Base-by-base conservation (phyloP, 768 basidiomycete species). In the Krasilnikovozyma curviuscula region DNA sequence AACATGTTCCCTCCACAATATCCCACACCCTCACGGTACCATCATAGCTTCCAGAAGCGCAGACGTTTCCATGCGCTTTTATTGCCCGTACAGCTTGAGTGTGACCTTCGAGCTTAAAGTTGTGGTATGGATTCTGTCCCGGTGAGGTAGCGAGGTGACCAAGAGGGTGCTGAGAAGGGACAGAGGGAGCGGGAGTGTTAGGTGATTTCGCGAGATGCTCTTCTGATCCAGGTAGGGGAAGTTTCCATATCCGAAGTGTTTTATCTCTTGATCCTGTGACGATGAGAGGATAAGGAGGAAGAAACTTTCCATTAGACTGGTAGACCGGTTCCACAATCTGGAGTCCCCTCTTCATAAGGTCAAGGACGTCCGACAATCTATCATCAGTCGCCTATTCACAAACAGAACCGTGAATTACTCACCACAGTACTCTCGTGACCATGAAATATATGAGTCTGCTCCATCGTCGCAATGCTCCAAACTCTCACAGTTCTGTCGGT, bases 351-450 rank as follows among this genome's bases (percentile, higher is more conserved):
- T n/a, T n/a, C n/a, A n/a, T n/a, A n/a, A n/a, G n/a, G n/a, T n/a
- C n/a, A n/a, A n/a, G n/a, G n/a, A n/a, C n/a, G n/a, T n/a, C n/a
- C n/a, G n/a, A n/a, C n/a, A n/a, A n/a, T n/a, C n/a, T n/a, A n/a
- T n/a, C n/a, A n/a, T n/a, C n/a, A n/a, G n/a, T n/a, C n/a, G n/a
- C n/a, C n/a, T n/a, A n/a, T n/a, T n/a, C n/a, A n/a, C n/a, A n/a
- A n/a, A n/a, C n/a, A n/a, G n/a, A n/a, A n/a, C n/a, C n/a, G n/a
- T n/a, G n/a, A n/a, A n/a, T n/a, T n/a, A n/a, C n/a, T n/a, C n/a
- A n/a, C n/a, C n/a, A 97, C 88, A 1, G 91, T 97, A 59, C 82
- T 84, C 25, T 84, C 91, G 65, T 97, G 91, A 0, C 91, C 91
- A 31, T 83, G 79, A 64, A 95, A 95, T 16, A 84, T 76, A 64